phyloP scores from a whole-genome alignment of 768 basidiomycete genomes.

The Naganishia onofrii region DNA sequence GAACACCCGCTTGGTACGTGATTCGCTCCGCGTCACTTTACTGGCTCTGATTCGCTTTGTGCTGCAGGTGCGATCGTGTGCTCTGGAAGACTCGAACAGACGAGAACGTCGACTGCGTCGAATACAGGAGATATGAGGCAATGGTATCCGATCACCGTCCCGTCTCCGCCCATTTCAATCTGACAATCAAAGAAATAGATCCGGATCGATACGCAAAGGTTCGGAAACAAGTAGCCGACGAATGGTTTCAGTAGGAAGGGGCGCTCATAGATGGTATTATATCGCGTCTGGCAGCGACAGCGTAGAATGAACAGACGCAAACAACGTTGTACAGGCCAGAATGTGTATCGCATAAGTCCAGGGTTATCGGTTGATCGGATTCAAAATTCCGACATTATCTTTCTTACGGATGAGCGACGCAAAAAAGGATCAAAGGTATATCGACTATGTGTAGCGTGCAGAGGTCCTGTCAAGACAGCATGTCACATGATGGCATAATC shows the following conservation, averaged over 20 bases:
- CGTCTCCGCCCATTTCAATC: slow-evolving; percentile 71
- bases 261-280: slow-evolving; percentile 43
- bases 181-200: slow-evolving; percentile 71
- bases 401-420: too few relatives aligned
- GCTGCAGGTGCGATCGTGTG: slow-evolving; percentile 72
- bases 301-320: neutral
- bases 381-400: too few relatives aligned
- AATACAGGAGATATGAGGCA: slow-evolving; percentile 77
- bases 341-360: too few relatives aligned
- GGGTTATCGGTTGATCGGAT: too few relatives aligned
- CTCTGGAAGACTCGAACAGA: slow-evolving; percentile 58
- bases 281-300: neutral
- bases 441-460: too few relatives aligned
- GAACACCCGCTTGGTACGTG: slow-evolving; percentile 77
- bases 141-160: slow-evolving; percentile 90
- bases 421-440: too few relatives aligned
- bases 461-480: too few relatives aligned
- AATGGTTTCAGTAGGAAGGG: slow-evolving; percentile 52
- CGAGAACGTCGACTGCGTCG: slow-evolving; percentile 62
- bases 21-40: neutral
- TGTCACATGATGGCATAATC: too few relatives aligned
- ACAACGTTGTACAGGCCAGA: too few relatives aligned
- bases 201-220: slow-evolving; percentile 61
- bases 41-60: neutral
- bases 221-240: slow-evolving; percentile 60